Conservation (phyloP, 805 yeast species). For the Yarrowia keelungensis region DNA sequence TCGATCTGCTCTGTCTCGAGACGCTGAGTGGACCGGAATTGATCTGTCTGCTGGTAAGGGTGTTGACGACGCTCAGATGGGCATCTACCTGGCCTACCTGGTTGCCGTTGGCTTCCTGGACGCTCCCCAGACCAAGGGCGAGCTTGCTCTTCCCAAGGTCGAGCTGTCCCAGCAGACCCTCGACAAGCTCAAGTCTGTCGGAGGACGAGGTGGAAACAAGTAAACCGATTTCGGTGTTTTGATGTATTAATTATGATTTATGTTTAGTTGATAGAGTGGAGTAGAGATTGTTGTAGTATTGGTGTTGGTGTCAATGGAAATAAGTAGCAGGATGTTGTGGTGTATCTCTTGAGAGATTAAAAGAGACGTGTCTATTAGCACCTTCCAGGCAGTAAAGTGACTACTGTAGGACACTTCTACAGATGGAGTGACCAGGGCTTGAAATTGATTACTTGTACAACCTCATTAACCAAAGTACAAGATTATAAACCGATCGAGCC, state of each 20-base stretch:
- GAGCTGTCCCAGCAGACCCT: conserved; percentile 55
- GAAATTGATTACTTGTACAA: too few species aligned
- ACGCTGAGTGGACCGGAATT: conserved; percentile 66
- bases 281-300: too few species aligned
- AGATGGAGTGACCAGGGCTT: too few species aligned
- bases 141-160: conserved; percentile 61
- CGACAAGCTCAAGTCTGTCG: conserved; percentile 49
- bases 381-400: too few species aligned
- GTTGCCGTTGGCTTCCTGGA: conserved; percentile 81
- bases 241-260: neutral
- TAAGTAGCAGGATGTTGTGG: too few species aligned
- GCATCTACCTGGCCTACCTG: conserved; percentile 80
- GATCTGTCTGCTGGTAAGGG: conserved; percentile 78
- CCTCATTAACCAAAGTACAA: too few species aligned
- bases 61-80: conserved; percentile 69
- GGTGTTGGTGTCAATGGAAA: too few species aligned
- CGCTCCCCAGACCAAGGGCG: conserved; percentile 58
- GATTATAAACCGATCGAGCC: too few species aligned
- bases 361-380: too few species aligned
- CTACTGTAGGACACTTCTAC: too few species aligned
- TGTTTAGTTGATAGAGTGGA: too few species aligned
- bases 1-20: conserved; percentile 66
- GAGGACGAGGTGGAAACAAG: conserved; percentile 50
- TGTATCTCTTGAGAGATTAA: too few species aligned
- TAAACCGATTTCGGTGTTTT: neutral